These are phyloP conservation scores for Alloascoidea hylecoeti DNA, from an alignment of 805 yeast species.

Conservation along the genomic window DNA sequence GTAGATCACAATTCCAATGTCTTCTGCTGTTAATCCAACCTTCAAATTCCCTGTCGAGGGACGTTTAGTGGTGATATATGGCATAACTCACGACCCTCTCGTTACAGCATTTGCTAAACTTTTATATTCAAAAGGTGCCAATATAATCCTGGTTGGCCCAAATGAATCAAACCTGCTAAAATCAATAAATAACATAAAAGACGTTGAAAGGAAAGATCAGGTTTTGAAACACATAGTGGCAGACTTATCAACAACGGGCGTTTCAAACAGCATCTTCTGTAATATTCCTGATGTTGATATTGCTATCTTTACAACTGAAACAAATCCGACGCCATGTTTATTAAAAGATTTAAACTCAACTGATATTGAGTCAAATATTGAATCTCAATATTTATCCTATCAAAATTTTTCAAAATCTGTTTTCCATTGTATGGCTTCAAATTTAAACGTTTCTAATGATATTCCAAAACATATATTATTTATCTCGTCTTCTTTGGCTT, in stretches of 20 bases:
- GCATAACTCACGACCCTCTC: neutral
- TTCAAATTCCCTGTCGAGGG: neutral
- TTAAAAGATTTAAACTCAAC: neutral
- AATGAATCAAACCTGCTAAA: neutral
- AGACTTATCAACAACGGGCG: neutral
- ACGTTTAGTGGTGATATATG: neutral
- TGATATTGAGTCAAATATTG: neutral
- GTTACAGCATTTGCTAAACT: neutral
- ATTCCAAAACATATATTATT: slow-evolving; percentile 36
- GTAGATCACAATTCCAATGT: neutral
- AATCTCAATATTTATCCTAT: neutral
- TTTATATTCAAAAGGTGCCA: neutral
- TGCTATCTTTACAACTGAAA: neutral
- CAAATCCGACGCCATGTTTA: neutral
- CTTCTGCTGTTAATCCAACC: neutral
- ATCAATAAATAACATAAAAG: neutral
- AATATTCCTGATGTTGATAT: neutral
- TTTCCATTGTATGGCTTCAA: slow-evolving; percentile 14
- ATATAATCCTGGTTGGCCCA: neutral
- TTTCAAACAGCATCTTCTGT: neutral
- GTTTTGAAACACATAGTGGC: neutral
- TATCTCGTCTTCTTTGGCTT: slow-evolving; percentile 68
- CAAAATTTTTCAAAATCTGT: slow-evolving; percentile 14
- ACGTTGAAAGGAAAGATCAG: neutral
- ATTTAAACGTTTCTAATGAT: slow-evolving; percentile 12